These are phyloP conservation scores for Tothia fuscella DNA, from an alignment of 2,329 filamentous ascomycete genomes.

Conservation along the genomic window DNA sequence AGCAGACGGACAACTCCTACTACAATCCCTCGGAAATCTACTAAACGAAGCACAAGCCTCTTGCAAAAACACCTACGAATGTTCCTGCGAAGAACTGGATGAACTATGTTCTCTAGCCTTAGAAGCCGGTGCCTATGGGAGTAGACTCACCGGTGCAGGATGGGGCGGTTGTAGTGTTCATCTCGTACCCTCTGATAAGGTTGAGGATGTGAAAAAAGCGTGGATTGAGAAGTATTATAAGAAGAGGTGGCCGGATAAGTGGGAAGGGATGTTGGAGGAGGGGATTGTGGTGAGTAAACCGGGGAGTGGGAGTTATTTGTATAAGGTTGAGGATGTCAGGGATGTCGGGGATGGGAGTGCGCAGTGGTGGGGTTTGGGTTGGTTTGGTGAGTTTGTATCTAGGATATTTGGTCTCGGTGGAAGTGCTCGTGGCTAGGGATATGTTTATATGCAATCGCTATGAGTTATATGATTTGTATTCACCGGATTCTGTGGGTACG, in stretches of 20 bases:
- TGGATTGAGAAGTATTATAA: conserved; percentile 74
- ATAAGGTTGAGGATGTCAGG: background rate
- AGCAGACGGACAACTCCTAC: conserved; percentile 50
- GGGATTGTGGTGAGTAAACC: conserved; percentile 86
- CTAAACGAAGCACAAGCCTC: conserved; percentile 85
- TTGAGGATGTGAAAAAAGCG: conserved; percentile 63
- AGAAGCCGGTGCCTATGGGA: conserved; percentile 72
- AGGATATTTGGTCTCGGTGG: too few relatives aligned
- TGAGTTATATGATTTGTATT: too few relatives aligned
- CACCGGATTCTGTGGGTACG: too few relatives aligned
- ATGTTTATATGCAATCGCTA: too few relatives aligned
- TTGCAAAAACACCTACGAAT: conserved; percentile 80
- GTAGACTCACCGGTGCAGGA: conserved; percentile 79
- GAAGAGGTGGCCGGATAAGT: conserved; percentile 55
- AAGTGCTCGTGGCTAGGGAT: too few relatives aligned
- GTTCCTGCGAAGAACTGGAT: conserved; percentile 83
- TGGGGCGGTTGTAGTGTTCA: conserved; percentile 97
- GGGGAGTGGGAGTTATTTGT: conserved; percentile 48
- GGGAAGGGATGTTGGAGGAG: conserved; percentile 58
- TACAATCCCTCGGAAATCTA: conserved; percentile 61
- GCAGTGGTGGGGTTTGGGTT: too few relatives aligned
- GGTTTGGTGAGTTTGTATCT: too few relatives aligned
- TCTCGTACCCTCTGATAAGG: conserved; percentile 72
- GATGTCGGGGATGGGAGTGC: too few relatives aligned
- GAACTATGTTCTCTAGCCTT: conserved; percentile 71